Evolutionary conservation across 2,329 filamentous ascomycete genomes (phyloP).

Genomic region (Septoria petroselini): DNA sequence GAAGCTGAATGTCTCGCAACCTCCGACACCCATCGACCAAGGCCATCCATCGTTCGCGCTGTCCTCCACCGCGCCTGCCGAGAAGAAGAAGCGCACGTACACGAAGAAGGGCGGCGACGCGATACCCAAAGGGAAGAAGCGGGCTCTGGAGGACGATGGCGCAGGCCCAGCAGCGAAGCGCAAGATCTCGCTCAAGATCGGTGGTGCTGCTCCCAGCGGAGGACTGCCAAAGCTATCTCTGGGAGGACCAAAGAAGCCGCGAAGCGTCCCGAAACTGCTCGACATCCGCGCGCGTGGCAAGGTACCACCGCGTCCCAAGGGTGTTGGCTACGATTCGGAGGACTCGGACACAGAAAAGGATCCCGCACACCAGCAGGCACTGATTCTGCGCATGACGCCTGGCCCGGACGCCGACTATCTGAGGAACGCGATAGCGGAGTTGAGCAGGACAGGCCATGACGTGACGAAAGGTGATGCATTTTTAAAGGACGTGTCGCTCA

Average conservation of each 20-base stretch:
- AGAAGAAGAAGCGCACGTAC: constrained; percentile 44
- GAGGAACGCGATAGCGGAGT: constrained; percentile 64
- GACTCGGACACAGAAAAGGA: constrained; percentile 86
- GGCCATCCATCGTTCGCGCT: constrained; percentile 33
- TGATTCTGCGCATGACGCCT: constrained; percentile 82
- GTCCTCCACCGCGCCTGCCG: constrained; percentile 21
- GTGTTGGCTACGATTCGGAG: constrained; percentile 95
- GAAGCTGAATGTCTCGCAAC: constrained; percentile 32
- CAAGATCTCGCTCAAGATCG: constrained; percentile 37
- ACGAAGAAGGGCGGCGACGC: constrained; percentile 38
- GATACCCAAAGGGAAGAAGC: constrained; percentile 36
- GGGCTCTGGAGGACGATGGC: constrained; percentile 35
- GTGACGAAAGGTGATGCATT: constrained; percentile 61
- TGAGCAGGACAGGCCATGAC: constrained; percentile 70
- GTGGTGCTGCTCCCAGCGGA: constrained; percentile 9
- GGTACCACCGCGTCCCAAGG: constrained; percentile 52
- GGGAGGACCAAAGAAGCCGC: constrained; percentile 16
- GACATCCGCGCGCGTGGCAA: constrained; percentile 26
- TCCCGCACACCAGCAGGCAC: constrained; percentile 83
- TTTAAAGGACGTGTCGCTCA: constrained; percentile 66
- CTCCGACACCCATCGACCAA: constrained; percentile 28
- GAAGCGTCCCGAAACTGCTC: constrained; percentile 27
- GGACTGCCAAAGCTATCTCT: constrained; percentile 54
- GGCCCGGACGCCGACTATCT: constrained; percentile 84
- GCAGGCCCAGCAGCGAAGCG: constrained; percentile 36